Evolutionary conservation across 805 yeast genomes (phyloP).

Genomic region (Kodamaea lidongshanica): DNA sequence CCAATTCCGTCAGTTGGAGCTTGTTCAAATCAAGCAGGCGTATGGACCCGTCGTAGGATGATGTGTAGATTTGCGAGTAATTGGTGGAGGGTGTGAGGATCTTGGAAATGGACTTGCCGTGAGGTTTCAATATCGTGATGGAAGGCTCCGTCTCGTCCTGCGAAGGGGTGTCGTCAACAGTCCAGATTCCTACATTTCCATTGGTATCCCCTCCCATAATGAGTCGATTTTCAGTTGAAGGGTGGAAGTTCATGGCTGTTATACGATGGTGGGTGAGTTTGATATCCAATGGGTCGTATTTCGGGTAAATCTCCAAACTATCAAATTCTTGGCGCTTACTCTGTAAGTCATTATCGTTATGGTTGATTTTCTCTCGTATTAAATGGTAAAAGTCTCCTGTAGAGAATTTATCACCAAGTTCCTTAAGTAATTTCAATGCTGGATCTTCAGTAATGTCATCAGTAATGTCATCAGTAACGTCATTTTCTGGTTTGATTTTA

Average conservation of each 20-base stretch:
- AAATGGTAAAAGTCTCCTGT: conserved; percentile 67
- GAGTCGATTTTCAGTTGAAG: conserved; percentile 53
- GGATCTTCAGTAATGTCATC: conserved; percentile 17
- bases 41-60: conserved; percentile 86
- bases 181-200: conserved; percentile 90
- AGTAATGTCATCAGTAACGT: conserved; percentile 13
- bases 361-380: conserved; percentile 24
- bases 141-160: conserved; percentile 40
- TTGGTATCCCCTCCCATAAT: conserved; percentile 81
- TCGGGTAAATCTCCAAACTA: conserved; percentile 44
- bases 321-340: conserved; percentile 50
- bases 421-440: conserved; percentile 26
- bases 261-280: conserved; percentile 69
- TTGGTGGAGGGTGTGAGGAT: conserved; percentile 48
- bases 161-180: conserved; percentile 41
- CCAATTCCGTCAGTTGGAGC: conserved; percentile 49
- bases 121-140: conserved; percentile 63
- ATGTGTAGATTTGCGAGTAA: conserved; percentile 54
- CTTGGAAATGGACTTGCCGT: conserved; percentile 66
- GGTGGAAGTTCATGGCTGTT: conserved; percentile 72
- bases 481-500: conserved; percentile 5
- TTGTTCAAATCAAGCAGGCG: conserved; percentile 63
- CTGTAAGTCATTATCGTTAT: conserved; percentile 37
- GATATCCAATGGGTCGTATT: conserved; percentile 62
- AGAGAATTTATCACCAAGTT: conserved; percentile 48